Evolutionary conservation across 805 yeast genomes (phyloP).

Genomic region (Schwanniomyces pseudopolymorphus): DNA sequence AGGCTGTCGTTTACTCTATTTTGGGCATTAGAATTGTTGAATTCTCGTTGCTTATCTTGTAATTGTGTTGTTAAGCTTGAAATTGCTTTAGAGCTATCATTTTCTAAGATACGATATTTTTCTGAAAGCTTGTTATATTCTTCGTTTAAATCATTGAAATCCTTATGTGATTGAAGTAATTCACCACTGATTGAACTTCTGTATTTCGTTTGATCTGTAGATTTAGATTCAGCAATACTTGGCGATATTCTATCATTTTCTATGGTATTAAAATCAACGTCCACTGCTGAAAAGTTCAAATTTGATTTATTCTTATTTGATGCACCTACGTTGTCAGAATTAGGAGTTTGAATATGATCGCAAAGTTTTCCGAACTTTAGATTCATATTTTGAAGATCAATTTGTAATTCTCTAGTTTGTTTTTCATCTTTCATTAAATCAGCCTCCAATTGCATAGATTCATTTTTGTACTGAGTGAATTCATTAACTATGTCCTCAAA

Average conservation of each 20-base stretch:
- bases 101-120: conserved; percentile 16
- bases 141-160: conserved; percentile 10
- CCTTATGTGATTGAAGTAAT: conserved; percentile 17
- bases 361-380: conserved; percentile 18
- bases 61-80: conserved; percentile 22
- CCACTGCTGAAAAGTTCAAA: not conserved
- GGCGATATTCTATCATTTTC: conserved; percentile 1
- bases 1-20: conserved; percentile 15
- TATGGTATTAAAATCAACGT: not conserved
- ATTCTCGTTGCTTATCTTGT: conserved; percentile 16
- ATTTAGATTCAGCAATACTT: conserved; percentile 1
- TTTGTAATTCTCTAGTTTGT: conserved; percentile 19
- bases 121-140: conserved; percentile 16
- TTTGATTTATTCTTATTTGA: not conserved
- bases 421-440: conserved; percentile 22
- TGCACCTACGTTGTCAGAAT: not conserved
- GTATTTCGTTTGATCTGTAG: conserved; percentile 2
- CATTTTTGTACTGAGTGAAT: conserved; percentile 17
- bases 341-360: not conserved
- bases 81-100: conserved; percentile 22
- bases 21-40: conserved; percentile 12
- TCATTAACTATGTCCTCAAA: conserved; percentile 23
- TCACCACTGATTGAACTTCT: conserved; percentile 8
- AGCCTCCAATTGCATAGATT: conserved; percentile 18
- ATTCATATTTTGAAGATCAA: not conserved